Percentiles rank a stretch among this genome's conserved stretches.
Evolutionary conservation across 371 early-diverging fungal species (phyloP).

Genomic region (Furculomyces boomerangus): DNA sequence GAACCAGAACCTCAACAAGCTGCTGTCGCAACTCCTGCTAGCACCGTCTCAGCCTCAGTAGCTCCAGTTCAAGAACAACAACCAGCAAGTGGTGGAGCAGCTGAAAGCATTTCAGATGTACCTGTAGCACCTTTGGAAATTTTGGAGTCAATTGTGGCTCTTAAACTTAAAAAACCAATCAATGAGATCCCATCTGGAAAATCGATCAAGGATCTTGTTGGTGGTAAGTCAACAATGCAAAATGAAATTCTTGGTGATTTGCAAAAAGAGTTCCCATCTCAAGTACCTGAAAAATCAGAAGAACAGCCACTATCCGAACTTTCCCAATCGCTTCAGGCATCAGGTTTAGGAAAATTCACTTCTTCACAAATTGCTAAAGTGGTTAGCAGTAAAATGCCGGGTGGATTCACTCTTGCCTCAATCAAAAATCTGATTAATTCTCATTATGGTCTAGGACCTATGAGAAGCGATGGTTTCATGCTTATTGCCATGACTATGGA

Average conservation of each 20-base stretch:
- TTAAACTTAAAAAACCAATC: slow-evolving; percentile 75
- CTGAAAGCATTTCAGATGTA: slow-evolving; percentile 44
- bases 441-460: slow-evolving; percentile 69
- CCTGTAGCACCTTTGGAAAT: slow-evolving; percentile 63
- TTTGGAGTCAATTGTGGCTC: slow-evolving; percentile 65
- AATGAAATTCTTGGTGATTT: slow-evolving; percentile 94
- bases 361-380: slow-evolving; percentile 60
- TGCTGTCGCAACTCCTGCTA: slow-evolving; percentile 26
- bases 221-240: slow-evolving; percentile 90
- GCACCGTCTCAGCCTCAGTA: slow-evolving; percentile 28
- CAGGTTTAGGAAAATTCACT: slow-evolving; percentile 71
- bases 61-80: slow-evolving; percentile 23
- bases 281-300: slow-evolving; percentile 80
- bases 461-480: slow-evolving; percentile 64
- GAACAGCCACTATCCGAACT: slow-evolving; percentile 78
- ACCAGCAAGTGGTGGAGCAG: slow-evolving; percentile 41
- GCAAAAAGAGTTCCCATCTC: slow-evolving; percentile 75
- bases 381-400: slow-evolving; percentile 83
- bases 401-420: slow-evolving; percentile 66
- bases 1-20: slow-evolving; percentile 24
- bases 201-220: slow-evolving; percentile 84
- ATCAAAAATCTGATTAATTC: slow-evolving; percentile 52
- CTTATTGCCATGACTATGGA: slow-evolving; percentile 73
- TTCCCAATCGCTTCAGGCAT: slow-evolving; percentile 42
- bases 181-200: slow-evolving; percentile 54